Evolutionary conservation across 371 early-diverging fungal species (phyloP), one percentile per base, ranked within the genome.

Genomic region (Lichtheimia hyalospora): DNA sequence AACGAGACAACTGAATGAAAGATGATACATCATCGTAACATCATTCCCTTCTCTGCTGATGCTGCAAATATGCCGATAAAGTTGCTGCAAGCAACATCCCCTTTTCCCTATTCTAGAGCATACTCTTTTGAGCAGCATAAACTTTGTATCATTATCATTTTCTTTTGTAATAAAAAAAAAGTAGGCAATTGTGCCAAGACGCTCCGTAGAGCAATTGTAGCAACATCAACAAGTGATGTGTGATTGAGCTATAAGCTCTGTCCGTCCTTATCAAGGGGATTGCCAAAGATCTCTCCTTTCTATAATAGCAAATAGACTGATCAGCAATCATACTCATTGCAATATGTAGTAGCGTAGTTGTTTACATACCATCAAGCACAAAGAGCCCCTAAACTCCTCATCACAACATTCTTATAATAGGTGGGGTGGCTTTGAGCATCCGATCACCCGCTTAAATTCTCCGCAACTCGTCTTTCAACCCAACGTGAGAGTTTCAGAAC

Each of bases 181-280:
- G 14, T 24, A 24, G 59, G 59, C 59, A 58, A 58, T 44, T 58
- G 59, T 58, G 59, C 59, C 59, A 58, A 58, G 59, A 58, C 52
- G 59, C 59, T 51, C 59, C 44, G 27, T 34, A 51, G 51, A 51
- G 59, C 59, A 51, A 51, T 20, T 40, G 52, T 51, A 40, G 41
- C 59, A 58, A 42, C 59, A 58, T 42, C 59, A 58, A 69, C 70
- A 62, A 55, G 56, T 55, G 56, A 55, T 55, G 56, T n/a, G 56
- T 55, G 56, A n/a, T 23, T 55, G 16, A 70, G 68, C 68, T 70
- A 62, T 70, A 73, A 73, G 71, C 73, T 73, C 73, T 58, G 73
- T 76, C 77, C 77, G 77, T 76, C 77, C 77, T 76, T 76, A 71
- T 76, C 77, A 76, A 76, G 77, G 77, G 77, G 77, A 76, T 76